Evolutionary conservation across 257 asterid genomes (phyloP).

Genomic region (Plantago ovata): DNA sequence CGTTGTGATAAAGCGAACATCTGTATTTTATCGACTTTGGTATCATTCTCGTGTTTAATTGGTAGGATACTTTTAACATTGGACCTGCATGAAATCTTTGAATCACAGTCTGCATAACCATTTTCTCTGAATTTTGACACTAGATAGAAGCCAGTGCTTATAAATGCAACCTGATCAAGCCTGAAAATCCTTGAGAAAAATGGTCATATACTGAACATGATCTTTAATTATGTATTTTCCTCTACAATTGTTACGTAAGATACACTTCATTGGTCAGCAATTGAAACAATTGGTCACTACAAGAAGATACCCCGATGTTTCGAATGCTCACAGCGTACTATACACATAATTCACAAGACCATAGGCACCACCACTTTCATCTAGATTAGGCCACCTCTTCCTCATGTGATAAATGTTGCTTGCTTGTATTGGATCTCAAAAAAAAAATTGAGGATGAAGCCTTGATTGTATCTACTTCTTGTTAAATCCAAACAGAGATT

Average conservation of each 20-base stretch:
- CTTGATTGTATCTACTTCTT: conserved; percentile 40
- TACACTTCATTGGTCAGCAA: conserved; percentile 9
- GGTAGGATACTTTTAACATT: no score
- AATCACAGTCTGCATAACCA: no score
- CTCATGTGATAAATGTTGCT: background rate
- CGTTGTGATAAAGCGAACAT: no score
- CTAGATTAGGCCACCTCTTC: background rate
- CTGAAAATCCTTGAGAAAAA: background rate
- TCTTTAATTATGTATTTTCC: background rate
- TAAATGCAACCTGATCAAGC: no score
- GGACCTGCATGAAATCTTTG: no score
- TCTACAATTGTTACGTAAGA: conserved; percentile 14
- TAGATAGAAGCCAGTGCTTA: no score
- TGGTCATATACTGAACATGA: background rate
- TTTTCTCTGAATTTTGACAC: no score
- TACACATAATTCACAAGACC: conserved; percentile 14
- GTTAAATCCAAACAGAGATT: conserved; percentile 79
- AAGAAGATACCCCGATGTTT: background rate
- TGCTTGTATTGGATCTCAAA: conserved; percentile 9
- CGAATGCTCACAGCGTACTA: conserved; percentile 13
- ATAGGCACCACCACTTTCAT: background rate
- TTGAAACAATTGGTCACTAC: conserved; percentile 10
- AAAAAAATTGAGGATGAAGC: background rate
- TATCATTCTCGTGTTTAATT: no score
- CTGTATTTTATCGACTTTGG: no score